A percentile compares a stretch with the other conserved stretches of the same genome.
Conservation (phyloP, 164 flowering plant species). For the Kingdonia uniflora region DNA sequence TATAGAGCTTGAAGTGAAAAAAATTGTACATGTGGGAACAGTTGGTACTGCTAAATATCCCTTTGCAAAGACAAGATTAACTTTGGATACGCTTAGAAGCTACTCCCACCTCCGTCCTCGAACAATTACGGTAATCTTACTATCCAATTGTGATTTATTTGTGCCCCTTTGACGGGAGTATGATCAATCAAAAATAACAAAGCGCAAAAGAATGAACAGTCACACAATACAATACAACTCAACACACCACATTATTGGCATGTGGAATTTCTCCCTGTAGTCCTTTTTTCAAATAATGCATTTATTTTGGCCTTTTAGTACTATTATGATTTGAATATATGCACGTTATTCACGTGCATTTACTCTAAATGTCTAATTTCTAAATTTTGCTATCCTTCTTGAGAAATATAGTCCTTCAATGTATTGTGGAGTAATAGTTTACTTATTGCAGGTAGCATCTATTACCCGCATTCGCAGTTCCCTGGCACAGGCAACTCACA, state of each 20-base stretch:
- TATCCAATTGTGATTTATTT: not conserved
- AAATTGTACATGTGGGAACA: conserved; percentile 58
- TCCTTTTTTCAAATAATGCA: too few relatives aligned
- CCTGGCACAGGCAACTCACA: conserved; percentile 46
- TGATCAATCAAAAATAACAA: too few relatives aligned
- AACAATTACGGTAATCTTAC: conserved; percentile 55
- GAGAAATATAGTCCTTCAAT: not conserved
- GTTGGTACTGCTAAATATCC: conserved; percentile 59
- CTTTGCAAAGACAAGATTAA: conserved; percentile 51
- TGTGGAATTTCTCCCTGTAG: too few relatives aligned
- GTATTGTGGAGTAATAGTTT: not conserved
- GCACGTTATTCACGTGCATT: too few relatives aligned
- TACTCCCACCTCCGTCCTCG: conserved; percentile 66
- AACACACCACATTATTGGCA: too few relatives aligned
- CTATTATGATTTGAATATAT: too few relatives aligned
- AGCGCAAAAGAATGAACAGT: too few relatives aligned
- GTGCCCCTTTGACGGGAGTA: too few relatives aligned
- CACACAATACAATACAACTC: too few relatives aligned
- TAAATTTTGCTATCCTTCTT: too few relatives aligned
- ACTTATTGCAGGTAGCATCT: conserved; percentile 57
- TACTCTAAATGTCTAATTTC: too few relatives aligned
- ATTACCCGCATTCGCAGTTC: conserved; percentile 57
- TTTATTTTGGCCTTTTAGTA: too few relatives aligned
- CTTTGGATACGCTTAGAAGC: conserved; percentile 42
- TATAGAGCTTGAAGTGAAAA: conserved; percentile 62